A percentile compares a stretch with the other conserved stretches of the same genome.
Evolutionary conservation across 2,329 filamentous ascomycete species (phyloP).

Genomic region (Trichoderma citrinoviride): DNA sequence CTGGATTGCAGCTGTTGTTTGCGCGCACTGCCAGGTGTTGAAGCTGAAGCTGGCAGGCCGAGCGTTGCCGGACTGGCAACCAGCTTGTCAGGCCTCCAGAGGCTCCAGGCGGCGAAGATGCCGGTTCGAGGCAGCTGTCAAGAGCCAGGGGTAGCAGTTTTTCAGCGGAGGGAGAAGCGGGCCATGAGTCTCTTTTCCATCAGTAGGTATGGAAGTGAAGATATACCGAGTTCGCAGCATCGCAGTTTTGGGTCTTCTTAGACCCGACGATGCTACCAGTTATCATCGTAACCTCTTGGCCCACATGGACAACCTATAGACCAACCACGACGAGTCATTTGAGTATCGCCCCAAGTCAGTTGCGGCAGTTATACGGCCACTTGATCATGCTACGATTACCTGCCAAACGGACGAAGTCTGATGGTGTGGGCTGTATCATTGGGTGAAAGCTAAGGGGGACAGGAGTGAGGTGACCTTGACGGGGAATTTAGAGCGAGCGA

Average conservation of each 20-base stretch:
- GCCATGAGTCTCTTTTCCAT: too few relatives aligned
- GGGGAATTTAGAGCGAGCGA: background rate
- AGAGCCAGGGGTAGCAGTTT: background rate
- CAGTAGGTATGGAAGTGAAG: too few relatives aligned
- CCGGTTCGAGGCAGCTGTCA: background rate
- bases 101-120: background rate
- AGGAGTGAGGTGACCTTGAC: background rate
- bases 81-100: background rate
- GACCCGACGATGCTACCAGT: background rate
- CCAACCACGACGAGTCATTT: too few relatives aligned
- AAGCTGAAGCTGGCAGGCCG: background rate
- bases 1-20: background rate
- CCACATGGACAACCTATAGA: background rate
- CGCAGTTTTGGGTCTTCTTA: too few relatives aligned
- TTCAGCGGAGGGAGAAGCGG: background rate
- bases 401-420: background rate
- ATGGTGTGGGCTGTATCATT: background rate
- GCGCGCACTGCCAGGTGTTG: constrained; percentile 1
- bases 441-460: background rate
- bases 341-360: background rate
- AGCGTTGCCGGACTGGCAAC: background rate
- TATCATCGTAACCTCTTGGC: background rate
- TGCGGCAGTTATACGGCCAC: background rate
- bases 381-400: background rate
- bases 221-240: background rate